Conservation (phyloP, 1,139 yeast species). For the Schizosaccharomyces versatilis region DNA sequence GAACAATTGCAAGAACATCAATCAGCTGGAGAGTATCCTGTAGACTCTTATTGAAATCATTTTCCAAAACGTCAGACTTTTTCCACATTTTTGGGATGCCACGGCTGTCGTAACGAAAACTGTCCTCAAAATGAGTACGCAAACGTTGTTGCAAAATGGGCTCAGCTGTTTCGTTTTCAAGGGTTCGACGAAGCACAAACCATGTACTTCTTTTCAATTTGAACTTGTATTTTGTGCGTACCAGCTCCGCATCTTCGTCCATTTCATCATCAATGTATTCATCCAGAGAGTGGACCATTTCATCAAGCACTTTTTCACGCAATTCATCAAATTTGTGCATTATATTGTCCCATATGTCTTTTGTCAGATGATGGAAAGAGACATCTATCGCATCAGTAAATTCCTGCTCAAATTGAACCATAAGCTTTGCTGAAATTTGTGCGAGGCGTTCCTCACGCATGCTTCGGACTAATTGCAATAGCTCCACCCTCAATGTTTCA, state of each 20-base stretch:
- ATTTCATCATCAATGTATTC: slow-evolving; percentile 9
- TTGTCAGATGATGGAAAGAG: not conserved
- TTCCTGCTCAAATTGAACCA: not conserved
- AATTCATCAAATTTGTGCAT: not conserved
- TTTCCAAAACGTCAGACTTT: slow-evolving; percentile 49
- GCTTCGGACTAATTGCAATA: not conserved
- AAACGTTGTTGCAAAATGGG: slow-evolving; percentile 20
- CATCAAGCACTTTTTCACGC: not conserved
- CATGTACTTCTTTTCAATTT: slow-evolving; percentile 25
- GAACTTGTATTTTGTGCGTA: not conserved
- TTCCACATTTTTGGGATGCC: slow-evolving; percentile 73
- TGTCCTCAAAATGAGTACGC: slow-evolving; percentile 46
- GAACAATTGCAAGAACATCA: slow-evolving; percentile 40
- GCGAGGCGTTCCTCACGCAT: not conserved
- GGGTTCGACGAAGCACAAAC: slow-evolving; percentile 35
- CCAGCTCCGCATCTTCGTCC: slow-evolving; percentile 18
- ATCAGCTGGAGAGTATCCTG: slow-evolving; percentile 33
- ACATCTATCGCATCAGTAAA: not conserved
- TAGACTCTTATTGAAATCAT: slow-evolving; percentile 37
- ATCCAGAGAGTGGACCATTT: not conserved
- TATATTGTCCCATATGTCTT: not conserved
- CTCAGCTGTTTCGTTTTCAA: slow-evolving; percentile 29
- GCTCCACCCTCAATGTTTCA: not conserved
- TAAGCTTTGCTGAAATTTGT: not conserved
- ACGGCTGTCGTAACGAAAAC: slow-evolving; percentile 58